Evolutionary conservation across 2,329 filamentous ascomycete genomes (phyloP).

Genomic region (Leptographium procerum): DNA sequence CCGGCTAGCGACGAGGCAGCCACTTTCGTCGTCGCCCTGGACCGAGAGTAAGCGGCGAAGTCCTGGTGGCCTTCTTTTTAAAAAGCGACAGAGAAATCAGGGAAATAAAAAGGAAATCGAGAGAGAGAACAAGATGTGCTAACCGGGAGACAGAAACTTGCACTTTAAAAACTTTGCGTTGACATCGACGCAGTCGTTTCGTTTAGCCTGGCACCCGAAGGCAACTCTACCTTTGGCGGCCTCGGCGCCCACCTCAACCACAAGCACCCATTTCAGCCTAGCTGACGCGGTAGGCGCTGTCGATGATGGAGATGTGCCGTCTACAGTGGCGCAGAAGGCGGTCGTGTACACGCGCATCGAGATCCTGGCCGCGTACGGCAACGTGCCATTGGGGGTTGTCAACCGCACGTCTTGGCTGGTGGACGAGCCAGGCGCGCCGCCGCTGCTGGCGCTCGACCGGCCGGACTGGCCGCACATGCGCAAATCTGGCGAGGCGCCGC

Average conservation of each 20-base stretch:
- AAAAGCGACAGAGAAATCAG: neutral
- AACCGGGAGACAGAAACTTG: conserved; percentile 4
- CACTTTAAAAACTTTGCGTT: conserved; percentile 10
- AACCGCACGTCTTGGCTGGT: conserved; percentile 12
- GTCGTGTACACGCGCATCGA: conserved; percentile 10
- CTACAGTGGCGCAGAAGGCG: neutral
- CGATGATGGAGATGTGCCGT: neutral
- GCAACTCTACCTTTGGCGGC: neutral
- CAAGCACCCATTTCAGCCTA: neutral
- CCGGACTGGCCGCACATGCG: conserved; percentile 1
- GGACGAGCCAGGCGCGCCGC: neutral
- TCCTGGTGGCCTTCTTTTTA: no score
- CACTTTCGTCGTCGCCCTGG: conserved; percentile 5
- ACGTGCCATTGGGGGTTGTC: conserved; percentile 11
- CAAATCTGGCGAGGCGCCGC: neutral
- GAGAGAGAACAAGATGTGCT: no score
- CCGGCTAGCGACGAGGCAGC: neutral
- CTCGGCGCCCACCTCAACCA: neutral
- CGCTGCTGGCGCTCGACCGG: conserved; percentile 7
- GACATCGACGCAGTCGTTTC: neutral
- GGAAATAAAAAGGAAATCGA: no score
- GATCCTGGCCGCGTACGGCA: conserved; percentile 6
- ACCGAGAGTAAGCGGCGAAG: conserved; percentile 9
- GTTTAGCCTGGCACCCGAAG: neutral
- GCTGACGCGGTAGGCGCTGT: neutral